Base-by-base conservation (phyloP, 192 early-diverging fungal species). In the Mortierella alpina region DNA sequence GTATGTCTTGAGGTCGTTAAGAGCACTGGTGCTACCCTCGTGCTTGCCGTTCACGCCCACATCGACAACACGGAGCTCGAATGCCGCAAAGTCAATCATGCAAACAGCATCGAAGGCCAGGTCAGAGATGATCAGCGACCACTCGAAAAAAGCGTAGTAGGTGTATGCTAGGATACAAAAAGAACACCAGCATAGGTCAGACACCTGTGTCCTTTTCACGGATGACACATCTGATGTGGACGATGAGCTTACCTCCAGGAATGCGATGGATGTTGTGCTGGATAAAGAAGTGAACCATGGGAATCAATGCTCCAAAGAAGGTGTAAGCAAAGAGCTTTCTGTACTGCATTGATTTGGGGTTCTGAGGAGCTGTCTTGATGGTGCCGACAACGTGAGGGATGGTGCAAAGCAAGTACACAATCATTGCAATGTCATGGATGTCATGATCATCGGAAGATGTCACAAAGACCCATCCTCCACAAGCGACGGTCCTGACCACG, bases 401-500 rank as follows among this genome's bases (percentile, higher is more conserved):
- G 15, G 92, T 95, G 62, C 86, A 86, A 39, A 95, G n/a, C 65
- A 95, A 77, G 77, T 95, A 95, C 7, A 88, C 47, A 10, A 93
- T 89, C 94, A 95, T 95, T 74, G 91, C 90, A 62, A 95, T 85
- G 58, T 95, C 94, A 68, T 95, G 94, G 39, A 89, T 86, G 22
- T 88, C 83, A 76, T 93, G 94, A 81, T 95, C 92, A 66, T 95
- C 94, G 18, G 91, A 88, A 1, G 91, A 93, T 7, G 92, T 95
- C 67, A 95, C 87, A 68, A 94, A 95, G 5, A 92, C 91, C 94
- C 94, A 95, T 23, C 94, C 93, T 50, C 92, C 94, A 55, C 92
- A 93, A 9, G 92, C 87, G 18, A 91, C 81, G n/a, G 93, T 92
- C 64, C 94, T 91, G 70, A 93, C 51, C 13, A 87, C 22, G 42